A percentile compares a stretch with the other conserved stretches of the same genome.
phyloP scores from a whole-genome alignment of 108 stramenopile genomes.

The Parietichytrium sp. region DNA sequence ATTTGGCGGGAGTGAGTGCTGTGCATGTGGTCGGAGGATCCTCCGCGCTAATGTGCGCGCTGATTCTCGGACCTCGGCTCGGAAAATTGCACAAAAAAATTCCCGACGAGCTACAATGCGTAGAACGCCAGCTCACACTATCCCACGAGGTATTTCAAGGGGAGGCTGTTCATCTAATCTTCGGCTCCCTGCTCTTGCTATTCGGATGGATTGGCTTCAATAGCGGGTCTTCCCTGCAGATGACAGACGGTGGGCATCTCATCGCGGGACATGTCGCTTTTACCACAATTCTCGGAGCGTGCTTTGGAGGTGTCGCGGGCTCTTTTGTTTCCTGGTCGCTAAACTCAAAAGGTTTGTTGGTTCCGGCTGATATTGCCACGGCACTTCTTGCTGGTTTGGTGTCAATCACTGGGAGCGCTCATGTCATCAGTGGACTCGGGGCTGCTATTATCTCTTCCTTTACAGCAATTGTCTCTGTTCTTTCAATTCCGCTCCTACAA shows the following conservation, averaged over 20 bases:
- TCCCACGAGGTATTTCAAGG: constrained; percentile 12
- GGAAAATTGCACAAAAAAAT: not conserved
- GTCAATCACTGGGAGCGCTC: constrained; percentile 57
- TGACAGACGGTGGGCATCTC: constrained; percentile 3
- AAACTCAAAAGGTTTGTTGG: not conserved
- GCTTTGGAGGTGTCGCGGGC: not conserved
- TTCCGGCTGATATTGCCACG: not conserved
- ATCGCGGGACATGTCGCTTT: not conserved
- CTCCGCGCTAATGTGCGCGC: constrained; percentile 74
- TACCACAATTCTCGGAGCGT: not conserved
- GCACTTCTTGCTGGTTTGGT: constrained; percentile 51
- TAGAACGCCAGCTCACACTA: not conserved
- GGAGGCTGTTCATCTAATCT: not conserved
- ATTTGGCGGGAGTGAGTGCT: constrained; percentile 73
- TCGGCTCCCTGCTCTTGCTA: constrained; percentile 30
- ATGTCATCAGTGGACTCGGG: constrained; percentile 17
- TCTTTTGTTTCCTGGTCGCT: not conserved
- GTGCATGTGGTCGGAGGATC: constrained; percentile 78
- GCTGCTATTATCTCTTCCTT: constrained; percentile 38
- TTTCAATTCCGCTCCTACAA: not conserved
- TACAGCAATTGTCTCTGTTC: not conserved
- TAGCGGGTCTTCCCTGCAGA: constrained; percentile 65
- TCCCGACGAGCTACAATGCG: not conserved
- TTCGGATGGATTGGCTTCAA: constrained; percentile 69
- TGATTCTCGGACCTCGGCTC: constrained; percentile 1